These are phyloP conservation scores for Psilocybe azurescens DNA, from an alignment of 768 basidiomycete species.

Conservation along the genomic window DNA sequence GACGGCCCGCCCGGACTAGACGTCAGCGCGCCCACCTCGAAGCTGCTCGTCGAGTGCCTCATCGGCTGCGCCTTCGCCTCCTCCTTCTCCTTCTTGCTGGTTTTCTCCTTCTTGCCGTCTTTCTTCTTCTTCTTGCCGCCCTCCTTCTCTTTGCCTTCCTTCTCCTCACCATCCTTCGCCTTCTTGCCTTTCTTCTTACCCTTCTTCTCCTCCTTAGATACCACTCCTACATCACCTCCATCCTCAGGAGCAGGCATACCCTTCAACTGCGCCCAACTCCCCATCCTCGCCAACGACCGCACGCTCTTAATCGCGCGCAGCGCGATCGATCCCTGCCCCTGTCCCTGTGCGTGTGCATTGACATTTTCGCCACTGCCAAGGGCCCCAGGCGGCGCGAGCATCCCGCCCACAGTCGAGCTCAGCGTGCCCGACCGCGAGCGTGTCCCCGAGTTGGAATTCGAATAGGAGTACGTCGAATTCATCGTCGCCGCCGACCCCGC, in stretches of 20 bases:
- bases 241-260: constrained; percentile 28
- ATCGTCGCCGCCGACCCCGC: background rate
- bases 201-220: too few relatives aligned
- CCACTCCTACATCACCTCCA: constrained; percentile 25
- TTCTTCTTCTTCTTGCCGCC: constrained; percentile 36
- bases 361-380: too few relatives aligned
- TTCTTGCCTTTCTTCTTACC: too few relatives aligned
- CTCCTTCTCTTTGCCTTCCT: constrained; percentile 30
- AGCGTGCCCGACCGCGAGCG: constrained; percentile 39
- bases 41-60: constrained; percentile 64
- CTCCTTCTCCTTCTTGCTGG: background rate
- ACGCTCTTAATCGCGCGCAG: constrained; percentile 71
- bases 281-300: constrained; percentile 70
- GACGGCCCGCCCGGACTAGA: constrained; percentile 32
- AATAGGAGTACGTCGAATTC: background rate
- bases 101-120: too few relatives aligned
- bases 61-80: constrained; percentile 36
- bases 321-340: constrained; percentile 48
- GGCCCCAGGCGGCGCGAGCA: constrained; percentile 40
- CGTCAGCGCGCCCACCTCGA: constrained; percentile 67
- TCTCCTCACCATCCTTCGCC: constrained; percentile 26
- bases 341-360: background rate
- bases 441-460: background rate
- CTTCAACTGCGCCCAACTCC: constrained; percentile 72
- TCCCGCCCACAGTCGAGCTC: constrained; percentile 19